phyloP scores from a whole-genome alignment of 2,329 filamentous ascomycete genomes.

The Diaporthe batatas region DNA sequence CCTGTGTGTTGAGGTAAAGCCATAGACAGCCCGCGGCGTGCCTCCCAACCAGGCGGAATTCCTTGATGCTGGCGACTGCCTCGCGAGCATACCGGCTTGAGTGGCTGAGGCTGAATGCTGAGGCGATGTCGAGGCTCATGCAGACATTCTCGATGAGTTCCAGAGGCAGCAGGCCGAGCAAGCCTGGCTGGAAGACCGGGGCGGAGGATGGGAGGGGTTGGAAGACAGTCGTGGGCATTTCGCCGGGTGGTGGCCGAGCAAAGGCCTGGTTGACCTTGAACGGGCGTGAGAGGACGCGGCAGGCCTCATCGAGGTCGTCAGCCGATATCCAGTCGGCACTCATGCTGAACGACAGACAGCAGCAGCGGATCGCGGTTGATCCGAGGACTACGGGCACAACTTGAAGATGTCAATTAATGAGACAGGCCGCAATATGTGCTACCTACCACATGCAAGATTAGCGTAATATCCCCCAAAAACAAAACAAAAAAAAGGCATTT shows the following conservation, averaged over 20 bases:
- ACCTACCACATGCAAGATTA: too few species aligned
- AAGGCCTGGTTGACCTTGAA: neutral
- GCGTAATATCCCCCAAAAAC: too few species aligned
- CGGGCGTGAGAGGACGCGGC: neutral
- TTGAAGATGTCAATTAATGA: neutral
- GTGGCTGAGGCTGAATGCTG: conserved; percentile 23
- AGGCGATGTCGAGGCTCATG: conserved; percentile 3
- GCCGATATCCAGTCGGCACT: neutral
- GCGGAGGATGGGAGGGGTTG: neutral
- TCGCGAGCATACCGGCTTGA: conserved; percentile 10
- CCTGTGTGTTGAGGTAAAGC: conserved; percentile 19
- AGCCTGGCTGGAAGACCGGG: neutral
- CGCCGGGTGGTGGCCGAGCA: neutral
- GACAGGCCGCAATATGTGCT: neutral
- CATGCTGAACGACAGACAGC: neutral
- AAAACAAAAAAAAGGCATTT: too few species aligned
- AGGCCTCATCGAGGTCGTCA: conserved; percentile 17
- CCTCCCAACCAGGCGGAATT: neutral
- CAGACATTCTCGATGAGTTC: conserved; percentile 1
- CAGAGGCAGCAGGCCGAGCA: conserved; percentile 8
- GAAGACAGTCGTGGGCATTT: neutral
- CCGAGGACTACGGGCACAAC: neutral
- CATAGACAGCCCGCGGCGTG: conserved; percentile 3
- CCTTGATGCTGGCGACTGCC: neutral
- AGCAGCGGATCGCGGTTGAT: neutral